These are phyloP conservation scores for Colletotrichum sp. DNA, from an alignment of 2,329 filamentous ascomycete genomes.

Conservation along the genomic window DNA sequence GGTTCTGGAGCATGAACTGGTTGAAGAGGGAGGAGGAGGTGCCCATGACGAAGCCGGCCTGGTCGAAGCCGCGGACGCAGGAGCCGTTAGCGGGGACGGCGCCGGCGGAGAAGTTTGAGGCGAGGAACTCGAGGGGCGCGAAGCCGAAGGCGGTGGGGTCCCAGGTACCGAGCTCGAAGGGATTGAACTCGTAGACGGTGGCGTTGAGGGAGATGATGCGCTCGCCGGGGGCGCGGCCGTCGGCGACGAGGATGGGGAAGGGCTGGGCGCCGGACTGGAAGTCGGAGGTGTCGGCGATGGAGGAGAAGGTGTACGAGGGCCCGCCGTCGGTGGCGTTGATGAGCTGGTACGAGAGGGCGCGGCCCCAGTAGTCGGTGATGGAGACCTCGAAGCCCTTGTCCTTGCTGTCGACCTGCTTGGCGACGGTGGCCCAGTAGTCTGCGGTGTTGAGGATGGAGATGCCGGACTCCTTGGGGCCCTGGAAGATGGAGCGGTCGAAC, in stretches of 20 bases:
- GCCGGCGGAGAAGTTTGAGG: conserved; percentile 62
- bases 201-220: conserved; percentile 56
- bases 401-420: conserved; percentile 40
- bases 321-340: conserved; percentile 79
- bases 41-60: conserved; percentile 80
- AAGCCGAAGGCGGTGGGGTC: conserved; percentile 67
- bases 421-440: conserved; percentile 41
- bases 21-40: conserved; percentile 87
- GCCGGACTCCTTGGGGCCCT: conserved; percentile 40
- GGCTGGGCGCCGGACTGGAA: conserved; percentile 49
- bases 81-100: conserved; percentile 45
- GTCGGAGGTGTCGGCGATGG: conserved; percentile 48
- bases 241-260: conserved; percentile 55
- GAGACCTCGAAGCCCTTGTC: conserved; percentile 58
- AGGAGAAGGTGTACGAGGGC: conserved; percentile 81
- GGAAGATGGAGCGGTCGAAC: conserved; percentile 46
- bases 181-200: conserved; percentile 69
- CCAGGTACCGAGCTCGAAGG: conserved; percentile 71
- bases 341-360: conserved; percentile 85
- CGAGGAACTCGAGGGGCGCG: conserved; percentile 63
- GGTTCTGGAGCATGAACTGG: conserved; percentile 70
- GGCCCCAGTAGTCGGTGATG: conserved; percentile 89
- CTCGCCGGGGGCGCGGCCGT: conserved; percentile 50
- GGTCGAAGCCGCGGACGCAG: conserved; percentile 73
- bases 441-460: conserved; percentile 32